Evolutionary conservation across 495 filamentous ascomycete genomes (phyloP).

Genomic region (Glarea lozoyensis): DNA sequence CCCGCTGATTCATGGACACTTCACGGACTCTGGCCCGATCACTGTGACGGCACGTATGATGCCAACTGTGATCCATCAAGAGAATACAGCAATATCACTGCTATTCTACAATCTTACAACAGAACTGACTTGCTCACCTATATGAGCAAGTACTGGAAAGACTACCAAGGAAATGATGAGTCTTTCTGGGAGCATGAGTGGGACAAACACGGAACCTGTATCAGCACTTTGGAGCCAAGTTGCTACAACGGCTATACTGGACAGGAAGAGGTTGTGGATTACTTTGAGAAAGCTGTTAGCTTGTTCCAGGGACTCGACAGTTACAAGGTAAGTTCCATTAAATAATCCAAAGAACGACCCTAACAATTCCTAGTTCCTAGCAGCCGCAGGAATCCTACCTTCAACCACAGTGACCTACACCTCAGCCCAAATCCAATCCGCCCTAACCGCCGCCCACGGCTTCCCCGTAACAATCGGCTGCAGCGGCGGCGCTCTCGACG

Average conservation of each 20-base stretch:
- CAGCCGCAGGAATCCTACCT: constrained; percentile 50
- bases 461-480: constrained; percentile 52
- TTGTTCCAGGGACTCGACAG: constrained; percentile 54
- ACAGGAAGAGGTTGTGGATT: constrained; percentile 39
- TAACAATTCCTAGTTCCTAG: constrained; percentile 33
- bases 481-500: constrained; percentile 41
- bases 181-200: constrained; percentile 69
- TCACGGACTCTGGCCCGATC: constrained; percentile 50
- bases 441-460: constrained; percentile 44
- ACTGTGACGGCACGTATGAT: constrained; percentile 61
- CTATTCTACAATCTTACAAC: constrained; percentile 48
- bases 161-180: constrained; percentile 30
- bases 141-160: constrained; percentile 60
- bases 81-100: constrained; percentile 54
- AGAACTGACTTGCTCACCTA: constrained; percentile 51
- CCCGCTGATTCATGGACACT: constrained; percentile 68
- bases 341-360: neutral
- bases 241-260: constrained; percentile 56
- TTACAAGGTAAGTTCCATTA: constrained; percentile 36
- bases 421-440: constrained; percentile 44
- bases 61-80: constrained; percentile 52
- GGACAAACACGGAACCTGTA: constrained; percentile 61
- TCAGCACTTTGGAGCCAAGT: constrained; percentile 46
- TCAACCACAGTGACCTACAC: constrained; percentile 50
- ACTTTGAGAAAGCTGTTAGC: constrained; percentile 36